phyloP scores from a whole-genome alignment of 2,329 filamentous ascomycete genomes.

The Thielaviopsis punctulata region DNA sequence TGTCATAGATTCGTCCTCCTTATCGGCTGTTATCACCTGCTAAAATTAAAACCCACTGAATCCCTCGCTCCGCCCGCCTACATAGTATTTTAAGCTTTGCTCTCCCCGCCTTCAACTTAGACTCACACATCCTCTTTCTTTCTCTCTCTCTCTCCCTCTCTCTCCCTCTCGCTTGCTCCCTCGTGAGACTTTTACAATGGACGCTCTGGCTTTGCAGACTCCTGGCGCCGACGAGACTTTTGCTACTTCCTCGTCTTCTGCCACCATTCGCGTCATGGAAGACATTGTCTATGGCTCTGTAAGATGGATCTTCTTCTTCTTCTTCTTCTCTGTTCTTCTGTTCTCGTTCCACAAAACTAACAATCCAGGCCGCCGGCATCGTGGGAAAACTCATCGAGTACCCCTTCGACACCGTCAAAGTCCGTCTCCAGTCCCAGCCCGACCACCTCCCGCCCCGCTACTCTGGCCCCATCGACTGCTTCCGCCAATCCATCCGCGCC shows the following conservation, averaged over 20 bases:
- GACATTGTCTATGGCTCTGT: conserved; percentile 81
- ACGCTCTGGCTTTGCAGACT: neutral
- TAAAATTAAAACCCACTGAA: neutral
- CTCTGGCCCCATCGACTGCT: conserved; percentile 79
- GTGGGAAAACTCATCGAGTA: conserved; percentile 95
- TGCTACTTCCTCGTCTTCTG: conserved; percentile 18
- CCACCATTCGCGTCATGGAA: conserved; percentile 36
- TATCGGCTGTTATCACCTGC: no score
- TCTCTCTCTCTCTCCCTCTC: neutral
- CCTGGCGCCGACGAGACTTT: neutral
- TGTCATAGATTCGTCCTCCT: no score
- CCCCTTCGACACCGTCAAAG: conserved; percentile 96
- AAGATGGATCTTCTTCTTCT: conserved; percentile 19
- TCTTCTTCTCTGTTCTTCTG: neutral
- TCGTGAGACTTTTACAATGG: neutral
- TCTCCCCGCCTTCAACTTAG: neutral
- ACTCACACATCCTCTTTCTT: neutral
- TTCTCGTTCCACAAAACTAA: neutral
- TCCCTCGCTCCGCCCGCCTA: neutral
- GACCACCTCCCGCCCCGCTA: conserved; percentile 69
- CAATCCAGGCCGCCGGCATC: conserved; percentile 55
- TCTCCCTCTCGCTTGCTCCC: neutral
- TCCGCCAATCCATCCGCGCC: conserved; percentile 62
- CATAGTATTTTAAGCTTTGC: neutral
- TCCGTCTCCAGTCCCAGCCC: conserved; percentile 89